These are phyloP conservation scores for Fragaria ananassa DNA, from an alignment of 306 rosid genomes.

Conservation along the genomic window DNA sequence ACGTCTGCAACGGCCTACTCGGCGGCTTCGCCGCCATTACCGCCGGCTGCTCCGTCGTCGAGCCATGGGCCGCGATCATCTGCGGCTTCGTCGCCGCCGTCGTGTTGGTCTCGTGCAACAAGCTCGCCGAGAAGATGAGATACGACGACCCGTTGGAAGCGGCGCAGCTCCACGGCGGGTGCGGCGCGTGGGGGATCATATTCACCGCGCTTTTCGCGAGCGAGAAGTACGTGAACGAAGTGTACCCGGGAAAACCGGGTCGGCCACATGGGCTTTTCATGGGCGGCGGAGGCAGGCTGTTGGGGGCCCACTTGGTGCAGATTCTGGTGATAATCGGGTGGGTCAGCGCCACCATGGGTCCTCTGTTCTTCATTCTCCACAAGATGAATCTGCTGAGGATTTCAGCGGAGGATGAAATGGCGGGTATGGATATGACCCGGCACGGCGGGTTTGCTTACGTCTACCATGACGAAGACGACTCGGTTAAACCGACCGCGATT, in stretches of 20 bases:
- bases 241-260: slow-evolving; percentile 35
- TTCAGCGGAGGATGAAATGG: slow-evolving; percentile 68
- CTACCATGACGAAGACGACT: slow-evolving; percentile 47
- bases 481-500: slow-evolving; percentile 10
- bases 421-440: slow-evolving; percentile 95
- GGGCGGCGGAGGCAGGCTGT: slow-evolving; percentile 73
- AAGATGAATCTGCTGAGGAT: slow-evolving; percentile 66
- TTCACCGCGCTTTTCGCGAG: slow-evolving; percentile 82
- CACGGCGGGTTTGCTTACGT: slow-evolving; percentile 92
- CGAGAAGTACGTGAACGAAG: slow-evolving; percentile 57
- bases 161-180: slow-evolving; percentile 90
- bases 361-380: slow-evolving; percentile 51
- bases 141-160: slow-evolving; percentile 86
- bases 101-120: slow-evolving; percentile 62
- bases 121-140: slow-evolving; percentile 49
- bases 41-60: slow-evolving; percentile 80
- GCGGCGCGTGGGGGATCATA: slow-evolving; percentile 93
- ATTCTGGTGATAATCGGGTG: slow-evolving; percentile 65
- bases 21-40: slow-evolving; percentile 96
- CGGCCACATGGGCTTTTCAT: slow-evolving; percentile 58
- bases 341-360: slow-evolving; percentile 95
- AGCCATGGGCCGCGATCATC: slow-evolving; percentile 87
- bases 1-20: slow-evolving; percentile 78
- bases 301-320: slow-evolving; percentile 75
- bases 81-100: slow-evolving; percentile 71